phyloP scores from a whole-genome alignment of 441 rosid species.

The Populus tomentosa region DNA sequence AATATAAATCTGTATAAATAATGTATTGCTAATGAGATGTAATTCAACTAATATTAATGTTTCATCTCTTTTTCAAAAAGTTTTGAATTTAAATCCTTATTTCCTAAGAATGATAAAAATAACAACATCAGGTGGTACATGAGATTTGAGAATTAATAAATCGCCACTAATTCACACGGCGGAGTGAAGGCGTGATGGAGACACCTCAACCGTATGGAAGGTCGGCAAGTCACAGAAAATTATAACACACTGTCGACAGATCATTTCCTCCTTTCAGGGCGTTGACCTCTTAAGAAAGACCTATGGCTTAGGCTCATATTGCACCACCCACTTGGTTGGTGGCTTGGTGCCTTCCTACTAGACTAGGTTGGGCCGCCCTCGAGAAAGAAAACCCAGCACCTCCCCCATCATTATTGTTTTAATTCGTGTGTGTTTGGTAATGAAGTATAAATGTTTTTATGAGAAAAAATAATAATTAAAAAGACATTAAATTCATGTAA shows the following conservation, averaged over 20 bases:
- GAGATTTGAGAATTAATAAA: no score
- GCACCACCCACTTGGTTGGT: background rate
- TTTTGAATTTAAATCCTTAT: no score
- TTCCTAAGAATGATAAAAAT: no score
- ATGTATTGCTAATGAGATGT: no score
- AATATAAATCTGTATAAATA: no score
- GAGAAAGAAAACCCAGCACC: background rate
- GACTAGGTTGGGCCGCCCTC: background rate
- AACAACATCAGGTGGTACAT: no score
- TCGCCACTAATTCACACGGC: background rate
- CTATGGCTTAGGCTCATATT: background rate
- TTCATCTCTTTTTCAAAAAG: no score
- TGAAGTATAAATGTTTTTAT: no score
- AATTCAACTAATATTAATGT: no score
- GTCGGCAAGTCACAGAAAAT: no score
- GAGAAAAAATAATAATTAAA: no score
- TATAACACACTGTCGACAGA: background rate
- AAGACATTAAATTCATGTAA: no score
- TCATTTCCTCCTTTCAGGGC: background rate
- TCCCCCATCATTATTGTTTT: background rate
- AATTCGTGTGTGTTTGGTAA: background rate
- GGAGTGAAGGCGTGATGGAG: background rate
- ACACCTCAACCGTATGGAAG: background rate
- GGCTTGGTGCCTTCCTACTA: background rate
- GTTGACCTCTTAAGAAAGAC: background rate